phyloP scores from a whole-genome alignment of 208 protist genomes.

The Trypanosoma vivax region DNA sequence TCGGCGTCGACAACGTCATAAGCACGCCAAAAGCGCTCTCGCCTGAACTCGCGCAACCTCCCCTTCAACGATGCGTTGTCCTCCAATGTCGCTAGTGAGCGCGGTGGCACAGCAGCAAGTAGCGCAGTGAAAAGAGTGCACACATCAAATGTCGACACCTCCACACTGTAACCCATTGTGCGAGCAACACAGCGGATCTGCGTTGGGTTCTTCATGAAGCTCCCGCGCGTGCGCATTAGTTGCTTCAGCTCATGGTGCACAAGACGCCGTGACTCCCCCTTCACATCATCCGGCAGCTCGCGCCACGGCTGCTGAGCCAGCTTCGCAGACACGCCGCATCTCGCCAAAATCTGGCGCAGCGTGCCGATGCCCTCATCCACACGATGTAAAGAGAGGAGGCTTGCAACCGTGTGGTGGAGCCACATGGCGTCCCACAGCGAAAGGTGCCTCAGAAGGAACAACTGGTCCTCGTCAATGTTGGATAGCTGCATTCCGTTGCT shows the following conservation, averaged over 20 bases:
- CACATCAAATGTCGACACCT: conserved; percentile 77
- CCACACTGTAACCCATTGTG: conserved; percentile 66
- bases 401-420: conserved; percentile 64
- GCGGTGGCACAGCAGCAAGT: conserved; percentile 38
- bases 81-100: conserved; percentile 23
- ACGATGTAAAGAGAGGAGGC: conserved; percentile 69
- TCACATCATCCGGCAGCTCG: conserved; percentile 55
- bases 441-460: conserved; percentile 71
- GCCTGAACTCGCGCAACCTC: conserved; percentile 49
- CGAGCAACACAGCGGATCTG: conserved; percentile 60
- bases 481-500: conserved; percentile 47
- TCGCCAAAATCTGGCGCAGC: conserved; percentile 75
- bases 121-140: conserved; percentile 65
- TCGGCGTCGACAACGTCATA: conserved; percentile 70
- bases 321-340: conserved; percentile 66
- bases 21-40: conserved; percentile 74
- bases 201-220: conserved; percentile 23
- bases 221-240: conserved; percentile 26
- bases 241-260: conserved; percentile 62
- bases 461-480: conserved; percentile 74
- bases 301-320: conserved; percentile 71
- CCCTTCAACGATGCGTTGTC: conserved; percentile 1
- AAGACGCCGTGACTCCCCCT: conserved; percentile 32
- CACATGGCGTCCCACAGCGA: conserved; percentile 83
- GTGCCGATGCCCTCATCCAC: conserved; percentile 66